Base-by-base conservation (phyloP, 2,329 filamentous ascomycete genomes). In the Paraconiothyrium brasiliense region DNA sequence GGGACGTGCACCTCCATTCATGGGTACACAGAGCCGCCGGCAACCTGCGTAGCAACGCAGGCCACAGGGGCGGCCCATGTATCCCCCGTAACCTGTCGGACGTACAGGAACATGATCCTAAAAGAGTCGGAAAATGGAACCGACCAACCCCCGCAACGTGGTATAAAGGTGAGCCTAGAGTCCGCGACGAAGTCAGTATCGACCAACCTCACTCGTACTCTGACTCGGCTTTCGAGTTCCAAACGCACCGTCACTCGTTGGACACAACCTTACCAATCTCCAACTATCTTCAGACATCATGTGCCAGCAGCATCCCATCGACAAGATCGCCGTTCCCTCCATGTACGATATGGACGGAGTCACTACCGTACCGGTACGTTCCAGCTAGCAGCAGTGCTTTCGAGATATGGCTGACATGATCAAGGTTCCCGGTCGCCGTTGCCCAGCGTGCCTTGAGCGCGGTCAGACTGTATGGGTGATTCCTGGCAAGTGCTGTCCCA, bases 401-500 rank as follows among this genome's bases (percentile, higher is more conserved):
- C 16, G 24, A 32, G 8, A 20, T 16, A 16, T 20, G 34, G 10
- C 55, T 57, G 34, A 55, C 58, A 37, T n/a, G 16, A 34, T 30
- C 8, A n/a, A 80, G 78, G 76, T 80, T 44, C 78, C 78, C 56
- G 77, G 76, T 48, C 75, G 76, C 55, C 76, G 76, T 24, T 80
- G 78, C 68, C 78, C 78, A 30, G 71, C 74, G 35, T 80, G 78
- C 56, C 71, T 79, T 49, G 77, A 78, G 56, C 73, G 76, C 47
- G 77, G 77, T n/a, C 71, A 78, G 48, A 78, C 75, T 2, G 76
- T 80, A 2, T 80, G 78, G 78, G 78, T 80, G 22, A 76, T 79
- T 54, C 77, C 76, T 5, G 78, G 78, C 30, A 79, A 79, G 60
- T 75, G 74, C 65, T 80, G 78, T 62, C 75, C 76, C 8, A 67